Base-by-base conservation (phyloP, 306 rosid genomes). In the Cotoneaster glaucophyllus region DNA sequence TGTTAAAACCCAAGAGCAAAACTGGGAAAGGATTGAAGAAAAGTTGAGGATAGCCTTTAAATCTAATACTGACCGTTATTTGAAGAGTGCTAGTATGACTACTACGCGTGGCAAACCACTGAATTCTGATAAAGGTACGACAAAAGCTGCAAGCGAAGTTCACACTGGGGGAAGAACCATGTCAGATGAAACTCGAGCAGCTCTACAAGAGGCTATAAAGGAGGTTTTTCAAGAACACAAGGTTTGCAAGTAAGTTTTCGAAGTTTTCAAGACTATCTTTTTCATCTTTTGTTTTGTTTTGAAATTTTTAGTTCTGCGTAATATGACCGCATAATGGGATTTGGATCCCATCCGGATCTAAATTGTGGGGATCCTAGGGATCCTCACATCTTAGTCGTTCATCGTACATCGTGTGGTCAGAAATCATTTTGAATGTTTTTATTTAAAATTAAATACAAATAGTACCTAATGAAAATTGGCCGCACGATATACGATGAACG, bases 151-250 rank as follows among this genome's bases (percentile, higher is more conserved):
- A 44, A 74, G 83, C 70, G 86, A 77, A 68, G 78, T 67, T 25
- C 76, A 82, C 68, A 66, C 72, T 39, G 84, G 80, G 74, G 85
- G 63, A 64, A 90, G 72, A 86, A 81, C 89, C 83, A 87, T 92
- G 88, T 87, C 99, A 75, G 90, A 83, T 84, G 97, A 90, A 77
- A 87, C 93, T 67, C 88, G 84, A 78, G 91, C 84, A 77, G 93
- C 89, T 82, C 86, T 95, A 58, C 86, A 58, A n/a, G 71, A 59
- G 67, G 78, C 71, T 50, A 72, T 82, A 62, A 79, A 89, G 71
- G 84, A 84, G 78, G 97, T 88, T 68, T 88, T 95, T 77, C 92
- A 89, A 71, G 81, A 75, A 39, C 86, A 88, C 84, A 84, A 87
- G 79, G 97, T 95, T 83, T 95, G 99, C 97, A 95, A 95, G 97